Evolutionary conservation across 495 filamentous ascomycete species (phyloP).

Genomic region (Aspergillus biplanus): DNA sequence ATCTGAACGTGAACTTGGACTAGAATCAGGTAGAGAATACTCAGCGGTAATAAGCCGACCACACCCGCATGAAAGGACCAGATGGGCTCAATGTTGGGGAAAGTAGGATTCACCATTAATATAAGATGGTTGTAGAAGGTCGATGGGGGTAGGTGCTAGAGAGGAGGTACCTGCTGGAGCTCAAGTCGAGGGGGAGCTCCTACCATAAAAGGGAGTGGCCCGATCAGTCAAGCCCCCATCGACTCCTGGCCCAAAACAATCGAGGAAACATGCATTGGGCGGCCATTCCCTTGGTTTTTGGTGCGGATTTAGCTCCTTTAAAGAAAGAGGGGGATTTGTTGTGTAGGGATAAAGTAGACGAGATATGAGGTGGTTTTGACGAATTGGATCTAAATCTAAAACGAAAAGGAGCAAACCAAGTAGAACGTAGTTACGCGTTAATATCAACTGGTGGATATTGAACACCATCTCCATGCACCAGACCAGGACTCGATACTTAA

Average conservation of each 20-base stretch:
- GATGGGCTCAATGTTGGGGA: constrained; percentile 2
- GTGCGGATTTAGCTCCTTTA: too few relatives aligned
- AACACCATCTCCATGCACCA: constrained; percentile 12
- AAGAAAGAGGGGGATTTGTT: too few relatives aligned
- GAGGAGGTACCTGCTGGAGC: background rate
- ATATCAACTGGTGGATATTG: background rate
- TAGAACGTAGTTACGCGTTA: background rate
- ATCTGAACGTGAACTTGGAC: constrained; percentile 13
- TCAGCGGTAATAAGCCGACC: constrained; percentile 21
- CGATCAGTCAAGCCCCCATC: too few relatives aligned
- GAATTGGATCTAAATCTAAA: too few relatives aligned
- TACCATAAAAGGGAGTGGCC: constrained; percentile 8
- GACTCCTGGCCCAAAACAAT: too few relatives aligned
- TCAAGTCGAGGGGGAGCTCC: constrained; percentile 4
- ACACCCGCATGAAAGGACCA: constrained; percentile 16
- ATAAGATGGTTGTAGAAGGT: background rate
- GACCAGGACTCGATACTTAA: constrained; percentile 1
- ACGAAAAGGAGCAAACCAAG: too few relatives aligned
- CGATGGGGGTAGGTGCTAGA: background rate
- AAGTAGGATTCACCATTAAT: background rate
- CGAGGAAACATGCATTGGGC: too few relatives aligned
- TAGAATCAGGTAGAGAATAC: constrained; percentile 24
- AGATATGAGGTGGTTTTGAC: too few relatives aligned
- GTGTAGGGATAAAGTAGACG: too few relatives aligned
- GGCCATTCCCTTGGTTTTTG: too few relatives aligned